Evolutionary conservation across 352 stramenopile genomes (phyloP).

Genomic region (Phytophthora rubi): DNA sequence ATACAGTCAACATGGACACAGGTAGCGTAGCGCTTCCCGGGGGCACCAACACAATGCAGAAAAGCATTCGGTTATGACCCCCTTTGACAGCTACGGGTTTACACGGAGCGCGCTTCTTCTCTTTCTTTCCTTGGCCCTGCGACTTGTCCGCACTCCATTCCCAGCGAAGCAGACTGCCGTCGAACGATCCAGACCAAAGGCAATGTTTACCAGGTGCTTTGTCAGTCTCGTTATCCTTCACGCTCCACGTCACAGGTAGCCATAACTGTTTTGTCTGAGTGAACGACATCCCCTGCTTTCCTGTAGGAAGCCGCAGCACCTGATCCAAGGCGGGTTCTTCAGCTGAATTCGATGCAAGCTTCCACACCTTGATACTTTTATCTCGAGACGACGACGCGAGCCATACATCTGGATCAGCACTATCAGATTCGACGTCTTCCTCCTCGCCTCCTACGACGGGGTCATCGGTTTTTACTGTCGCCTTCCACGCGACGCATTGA

Average conservation of each 20-base stretch:
- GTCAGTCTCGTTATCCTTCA: background rate
- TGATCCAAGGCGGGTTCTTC: conserved; percentile 36
- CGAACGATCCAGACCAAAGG: conserved; percentile 77
- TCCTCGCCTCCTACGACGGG: background rate
- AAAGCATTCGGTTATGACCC: conserved; percentile 68
- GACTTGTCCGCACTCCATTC: conserved; percentile 43
- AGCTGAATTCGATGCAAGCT: conserved; percentile 5
- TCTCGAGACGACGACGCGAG: conserved; percentile 75
- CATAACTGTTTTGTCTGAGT: conserved; percentile 77
- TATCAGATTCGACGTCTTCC: background rate
- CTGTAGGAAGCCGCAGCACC: conserved; percentile 57
- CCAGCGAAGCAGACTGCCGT: conserved; percentile 71
- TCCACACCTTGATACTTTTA: conserved; percentile 76
- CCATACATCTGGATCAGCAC: conserved; percentile 23
- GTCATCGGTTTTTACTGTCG: background rate
- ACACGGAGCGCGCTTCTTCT: conserved; percentile 24
- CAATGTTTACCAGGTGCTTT: conserved; percentile 24
- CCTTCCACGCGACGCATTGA: conserved; percentile 59
- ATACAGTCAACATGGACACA: conserved; percentile 59
- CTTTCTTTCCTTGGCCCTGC: conserved; percentile 18
- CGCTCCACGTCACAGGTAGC: conserved; percentile 73
- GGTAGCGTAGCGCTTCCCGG: background rate
- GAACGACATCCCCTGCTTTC: conserved; percentile 65
- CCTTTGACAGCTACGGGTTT: conserved; percentile 66
- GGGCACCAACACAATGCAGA: conserved; percentile 57